These are phyloP conservation scores for Buddleja alternifolia DNA, from an alignment of 257 asterid genomes.

Conservation along the genomic window DNA sequence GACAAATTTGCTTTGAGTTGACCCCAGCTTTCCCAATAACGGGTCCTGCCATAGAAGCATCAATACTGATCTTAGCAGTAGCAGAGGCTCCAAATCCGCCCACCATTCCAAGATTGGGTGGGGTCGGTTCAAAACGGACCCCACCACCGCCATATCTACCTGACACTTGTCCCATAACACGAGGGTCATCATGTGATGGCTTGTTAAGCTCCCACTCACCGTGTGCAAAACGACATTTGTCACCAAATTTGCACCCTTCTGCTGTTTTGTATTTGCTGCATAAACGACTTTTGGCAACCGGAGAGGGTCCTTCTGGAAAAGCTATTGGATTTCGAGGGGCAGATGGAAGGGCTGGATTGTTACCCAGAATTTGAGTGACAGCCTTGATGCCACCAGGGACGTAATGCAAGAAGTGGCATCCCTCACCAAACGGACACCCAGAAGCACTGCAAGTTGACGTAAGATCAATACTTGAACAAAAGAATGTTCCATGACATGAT, in stretches of 20 bases:
- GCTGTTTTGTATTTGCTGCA: constrained; percentile 67
- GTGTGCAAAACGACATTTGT: constrained; percentile 76
- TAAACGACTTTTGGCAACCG: constrained; percentile 66
- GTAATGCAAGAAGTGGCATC: constrained; percentile 80
- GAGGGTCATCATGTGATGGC: constrained; percentile 63
- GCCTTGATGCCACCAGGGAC: constrained; percentile 91
- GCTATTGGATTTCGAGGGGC: constrained; percentile 48
- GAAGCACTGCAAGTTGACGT: constrained; percentile 53
- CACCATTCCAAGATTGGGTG: constrained; percentile 45
- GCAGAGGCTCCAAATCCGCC: constrained; percentile 74
- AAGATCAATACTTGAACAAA: too few species aligned
- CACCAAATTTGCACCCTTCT: constrained; percentile 84
- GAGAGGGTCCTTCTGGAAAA: constrained; percentile 57
- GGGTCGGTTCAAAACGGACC: constrained; percentile 43
- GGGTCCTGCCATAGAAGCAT: constrained; percentile 72
- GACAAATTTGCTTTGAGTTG: constrained; percentile 77
- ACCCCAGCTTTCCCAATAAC: constrained; percentile 79
- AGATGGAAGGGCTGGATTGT: constrained; percentile 69
- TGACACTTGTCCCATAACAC: constrained; percentile 40
- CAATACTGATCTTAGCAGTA: constrained; percentile 81
- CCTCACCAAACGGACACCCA: constrained; percentile 84
- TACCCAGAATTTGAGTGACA: constrained; percentile 82
- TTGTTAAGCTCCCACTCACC: constrained; percentile 80
- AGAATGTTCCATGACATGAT: too few species aligned
- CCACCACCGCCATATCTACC: constrained; percentile 55